Evolutionary conservation across 306 rosid species (phyloP).

Genomic region (Cucumis melo): DNA sequence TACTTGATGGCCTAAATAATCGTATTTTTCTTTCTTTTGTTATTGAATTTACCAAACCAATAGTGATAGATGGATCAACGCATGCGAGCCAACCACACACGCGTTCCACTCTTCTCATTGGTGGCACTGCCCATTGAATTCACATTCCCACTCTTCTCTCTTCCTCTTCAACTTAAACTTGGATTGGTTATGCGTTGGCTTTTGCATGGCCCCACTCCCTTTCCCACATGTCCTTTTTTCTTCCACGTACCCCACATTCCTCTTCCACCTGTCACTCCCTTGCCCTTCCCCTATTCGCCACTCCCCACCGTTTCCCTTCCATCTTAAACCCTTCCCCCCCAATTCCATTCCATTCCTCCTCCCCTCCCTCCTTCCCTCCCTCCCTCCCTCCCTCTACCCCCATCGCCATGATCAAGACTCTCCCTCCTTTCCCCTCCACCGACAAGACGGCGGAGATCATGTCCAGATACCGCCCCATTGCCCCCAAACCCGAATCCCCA

Average conservation of each 20-base stretch:
- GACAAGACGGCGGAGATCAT: constrained; percentile 81
- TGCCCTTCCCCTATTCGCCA: constrained; percentile 47
- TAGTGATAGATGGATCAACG: constrained; percentile 54
- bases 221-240: constrained; percentile 21
- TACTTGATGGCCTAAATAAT: too few species aligned
- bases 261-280: background rate
- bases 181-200: constrained; percentile 28
- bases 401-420: constrained; percentile 62
- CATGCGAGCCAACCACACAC: constrained; percentile 49
- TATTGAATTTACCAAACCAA: too few species aligned
- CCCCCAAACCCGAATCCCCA: constrained; percentile 69
- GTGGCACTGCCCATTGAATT: constrained; percentile 1
- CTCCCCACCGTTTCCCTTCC: background rate
- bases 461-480: constrained; percentile 88
- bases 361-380: too few species aligned
- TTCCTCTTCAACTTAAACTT: background rate
- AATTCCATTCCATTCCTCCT: background rate
- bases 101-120: constrained; percentile 19
- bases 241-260: too few species aligned
- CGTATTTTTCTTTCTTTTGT: too few species aligned
- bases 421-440: constrained; percentile 42
- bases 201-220: constrained; percentile 56
- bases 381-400: background rate
- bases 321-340: background rate
- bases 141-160: background rate